Evolutionary conservation across 2,329 filamentous ascomycete genomes (phyloP).

Genomic region (Madurella mycetomatis): DNA sequence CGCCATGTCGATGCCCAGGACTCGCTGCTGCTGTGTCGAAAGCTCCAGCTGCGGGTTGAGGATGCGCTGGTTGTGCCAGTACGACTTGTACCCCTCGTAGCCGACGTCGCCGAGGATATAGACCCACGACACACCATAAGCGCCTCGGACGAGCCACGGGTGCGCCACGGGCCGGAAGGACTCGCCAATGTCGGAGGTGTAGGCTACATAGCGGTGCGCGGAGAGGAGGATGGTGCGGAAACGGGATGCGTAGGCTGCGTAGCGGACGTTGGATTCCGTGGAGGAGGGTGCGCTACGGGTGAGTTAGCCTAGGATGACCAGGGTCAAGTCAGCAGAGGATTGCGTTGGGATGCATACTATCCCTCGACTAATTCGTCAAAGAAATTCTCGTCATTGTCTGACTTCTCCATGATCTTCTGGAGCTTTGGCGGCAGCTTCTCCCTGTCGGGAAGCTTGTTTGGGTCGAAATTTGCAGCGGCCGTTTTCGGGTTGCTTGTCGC

Average conservation of each 20-base stretch:
- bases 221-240: conserved; percentile 82
- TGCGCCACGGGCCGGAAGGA: conserved; percentile 92
- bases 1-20: conserved; percentile 37
- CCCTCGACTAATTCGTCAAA: conserved; percentile 75
- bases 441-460: conserved; percentile 42
- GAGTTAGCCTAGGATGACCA: conserved; percentile 15
- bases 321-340: neutral
- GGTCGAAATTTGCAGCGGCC: conserved; percentile 36
- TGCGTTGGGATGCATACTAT: conserved; percentile 53
- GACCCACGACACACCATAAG: conserved; percentile 88
- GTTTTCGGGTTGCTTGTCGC: conserved; percentile 25
- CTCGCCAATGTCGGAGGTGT: conserved; percentile 94
- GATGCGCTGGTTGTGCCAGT: conserved; percentile 75
- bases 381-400: conserved; percentile 64
- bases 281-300: conserved; percentile 63
- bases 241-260: conserved; percentile 86
- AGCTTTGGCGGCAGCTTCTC: conserved; percentile 52
- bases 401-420: conserved; percentile 54
- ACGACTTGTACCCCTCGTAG: conserved; percentile 94
- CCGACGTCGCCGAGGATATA: conserved; percentile 88
- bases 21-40: conserved; percentile 44
- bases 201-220: conserved; percentile 93
- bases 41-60: conserved; percentile 63
- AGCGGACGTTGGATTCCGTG: conserved; percentile 80
- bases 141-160: conserved; percentile 71